Percentiles rank a stretch among this genome's conserved stretches.
Evolutionary conservation across 2,329 filamentous ascomycete species (phyloP).

Genomic region (Hymenoscyphus linearis): DNA sequence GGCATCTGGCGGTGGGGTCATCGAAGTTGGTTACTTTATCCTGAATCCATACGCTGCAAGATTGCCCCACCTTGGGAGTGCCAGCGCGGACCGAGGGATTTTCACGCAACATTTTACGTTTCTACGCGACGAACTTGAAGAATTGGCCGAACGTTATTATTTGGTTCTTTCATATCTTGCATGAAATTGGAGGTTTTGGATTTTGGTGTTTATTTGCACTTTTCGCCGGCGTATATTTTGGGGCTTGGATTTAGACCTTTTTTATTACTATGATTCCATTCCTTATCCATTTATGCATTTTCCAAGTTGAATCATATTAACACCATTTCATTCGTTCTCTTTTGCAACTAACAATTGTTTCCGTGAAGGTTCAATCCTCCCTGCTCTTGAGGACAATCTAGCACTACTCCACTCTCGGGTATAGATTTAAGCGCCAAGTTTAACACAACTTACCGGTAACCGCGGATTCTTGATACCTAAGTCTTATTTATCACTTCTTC

Average conservation of each 20-base stretch:
- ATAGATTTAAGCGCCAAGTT: too few relatives aligned
- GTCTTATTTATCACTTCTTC: too few relatives aligned
- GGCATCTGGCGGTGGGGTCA: background rate
- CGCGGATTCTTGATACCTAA: too few relatives aligned
- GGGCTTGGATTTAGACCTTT: background rate
- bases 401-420: too few relatives aligned
- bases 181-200: background rate
- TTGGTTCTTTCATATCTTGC: background rate
- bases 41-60: background rate
- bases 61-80: background rate
- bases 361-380: too few relatives aligned
- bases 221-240: background rate
- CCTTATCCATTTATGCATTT: background rate
- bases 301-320: too few relatives aligned
- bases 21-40: background rate
- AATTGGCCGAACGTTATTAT: background rate
- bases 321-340: too few relatives aligned
- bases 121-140: background rate
- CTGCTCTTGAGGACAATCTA: too few relatives aligned
- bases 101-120: background rate
- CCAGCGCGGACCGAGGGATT: background rate
- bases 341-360: too few relatives aligned
- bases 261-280: background rate
- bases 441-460: too few relatives aligned
- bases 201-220: background rate